Evolutionary conservation across 2,329 filamentous ascomycete genomes (phyloP), one percentile per base, ranked within the genome.

Genomic region (Dothistroma septosporum): DNA sequence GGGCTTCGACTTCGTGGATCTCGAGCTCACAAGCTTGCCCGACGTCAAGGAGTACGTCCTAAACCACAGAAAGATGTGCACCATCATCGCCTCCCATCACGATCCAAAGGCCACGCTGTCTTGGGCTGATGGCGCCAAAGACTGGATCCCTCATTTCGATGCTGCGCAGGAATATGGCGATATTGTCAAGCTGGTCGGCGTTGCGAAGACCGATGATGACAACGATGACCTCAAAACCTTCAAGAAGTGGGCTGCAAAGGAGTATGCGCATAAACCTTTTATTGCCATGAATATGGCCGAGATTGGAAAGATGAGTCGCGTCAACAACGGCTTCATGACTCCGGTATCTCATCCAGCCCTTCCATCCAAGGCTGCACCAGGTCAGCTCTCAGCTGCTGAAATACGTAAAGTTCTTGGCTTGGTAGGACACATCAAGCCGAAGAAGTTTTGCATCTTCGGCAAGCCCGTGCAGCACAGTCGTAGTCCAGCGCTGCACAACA

Each of bases 281-380:
- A 97, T 99, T 68, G 91, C 90, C 1, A 89, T 99, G 73, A 99
- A 99, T 76, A 97, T 99, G 93, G 92, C 93, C 32, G 81, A 85
- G 53, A 80, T 85, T 28, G 94, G 94, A 53, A 94, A 96, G 77
- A 83, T 97, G 47, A 96, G 91, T 71, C 87, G 94, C 35, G 88
- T 99, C 49, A 79, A 95, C 61, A 99, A 99, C 76, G 82, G 84
- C 32, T 97, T 97, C 80, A 86, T 99, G 79, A 97, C 94, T 0
- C 94, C 94, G 0, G 94, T 99, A 14, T 92, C 91, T 2, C 94
- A 97, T 74, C 90, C 91, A 1, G 84, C 83, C 12, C 81, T 97
- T n/a, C 92, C 93, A 0, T 91, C 92, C 77, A 94, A 94, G 73
- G 93, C 94, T 44, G 94, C 94, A 0, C 93, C 94, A 4, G 94